Conservation (phyloP, 345 rosid species). For the Triadica sebifera region DNA sequence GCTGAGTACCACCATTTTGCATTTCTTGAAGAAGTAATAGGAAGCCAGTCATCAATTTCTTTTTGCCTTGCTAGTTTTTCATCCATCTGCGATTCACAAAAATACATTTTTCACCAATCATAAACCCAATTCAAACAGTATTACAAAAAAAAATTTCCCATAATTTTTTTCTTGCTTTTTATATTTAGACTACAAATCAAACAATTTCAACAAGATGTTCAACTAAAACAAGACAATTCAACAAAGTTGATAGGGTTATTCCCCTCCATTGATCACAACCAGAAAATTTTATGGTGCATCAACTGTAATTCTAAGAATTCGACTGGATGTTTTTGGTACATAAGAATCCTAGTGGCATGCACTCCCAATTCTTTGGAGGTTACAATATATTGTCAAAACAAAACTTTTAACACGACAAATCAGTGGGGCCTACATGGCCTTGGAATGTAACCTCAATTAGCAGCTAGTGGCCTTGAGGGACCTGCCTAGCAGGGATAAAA, state of each 20-base stretch:
- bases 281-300: too few relatives aligned
- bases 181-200: background rate
- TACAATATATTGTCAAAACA: too few relatives aligned
- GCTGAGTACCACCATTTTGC: constrained; percentile 43
- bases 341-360: background rate
- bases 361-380: too few relatives aligned
- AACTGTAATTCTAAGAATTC: too few relatives aligned
- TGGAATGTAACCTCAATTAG: too few relatives aligned
- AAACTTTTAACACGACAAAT: too few relatives aligned
- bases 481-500: background rate
- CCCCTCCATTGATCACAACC: too few relatives aligned
- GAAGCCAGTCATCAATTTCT: constrained; percentile 34
- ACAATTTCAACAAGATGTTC: background rate
- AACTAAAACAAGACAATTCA: too few relatives aligned
- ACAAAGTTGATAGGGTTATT: too few relatives aligned
- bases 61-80: constrained; percentile 25
- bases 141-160: background rate
- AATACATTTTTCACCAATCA: background rate
- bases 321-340: too few relatives aligned
- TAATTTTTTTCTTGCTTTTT: background rate
- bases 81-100: constrained; percentile 3
- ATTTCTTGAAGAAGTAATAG: constrained; percentile 32
- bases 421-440: too few relatives aligned
- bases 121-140: background rate
- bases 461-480: too few relatives aligned